Evolutionary conservation across 768 basidiomycete species (phyloP).

Genomic region (Hygrophoropsis aurantiaca): DNA sequence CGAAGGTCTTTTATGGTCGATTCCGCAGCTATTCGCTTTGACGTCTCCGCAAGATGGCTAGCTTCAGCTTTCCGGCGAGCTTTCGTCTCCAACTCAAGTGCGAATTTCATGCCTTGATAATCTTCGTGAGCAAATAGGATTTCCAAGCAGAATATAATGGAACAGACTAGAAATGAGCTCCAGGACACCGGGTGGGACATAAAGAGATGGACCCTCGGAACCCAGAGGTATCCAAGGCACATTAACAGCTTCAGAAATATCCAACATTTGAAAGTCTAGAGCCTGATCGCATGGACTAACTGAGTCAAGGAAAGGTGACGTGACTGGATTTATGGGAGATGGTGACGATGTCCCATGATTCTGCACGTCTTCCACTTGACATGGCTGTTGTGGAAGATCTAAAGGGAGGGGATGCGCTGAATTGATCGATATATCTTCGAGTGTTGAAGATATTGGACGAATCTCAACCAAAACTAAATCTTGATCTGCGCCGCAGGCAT

Average conservation of each 20-base stretch:
- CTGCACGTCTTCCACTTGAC: too few relatives aligned
- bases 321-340: too few relatives aligned
- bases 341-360: too few relatives aligned
- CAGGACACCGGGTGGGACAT: constrained; percentile 34
- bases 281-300: background rate
- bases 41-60: constrained; percentile 29
- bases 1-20: constrained; percentile 16
- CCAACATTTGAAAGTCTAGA: constrained; percentile 34
- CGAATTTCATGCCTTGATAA: constrained; percentile 31
- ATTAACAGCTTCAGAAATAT: constrained; percentile 29
- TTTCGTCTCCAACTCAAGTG: constrained; percentile 27
- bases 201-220: constrained; percentile 19
- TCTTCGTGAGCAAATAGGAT: constrained; percentile 2
- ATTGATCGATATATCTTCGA: too few relatives aligned
- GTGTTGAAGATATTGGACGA: too few relatives aligned
- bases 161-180: constrained; percentile 34
- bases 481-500: too few relatives aligned
- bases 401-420: too few relatives aligned
- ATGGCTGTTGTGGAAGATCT: too few relatives aligned
- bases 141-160: background rate
- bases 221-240: constrained; percentile 33
- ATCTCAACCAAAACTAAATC: too few relatives aligned
- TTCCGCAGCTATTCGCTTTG: constrained; percentile 31
- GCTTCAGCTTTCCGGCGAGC: constrained; percentile 35
- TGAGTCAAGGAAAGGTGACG: too few relatives aligned